Evolutionary conservation across 345 rosid genomes (phyloP).

Genomic region (Lepidium didymum): DNA sequence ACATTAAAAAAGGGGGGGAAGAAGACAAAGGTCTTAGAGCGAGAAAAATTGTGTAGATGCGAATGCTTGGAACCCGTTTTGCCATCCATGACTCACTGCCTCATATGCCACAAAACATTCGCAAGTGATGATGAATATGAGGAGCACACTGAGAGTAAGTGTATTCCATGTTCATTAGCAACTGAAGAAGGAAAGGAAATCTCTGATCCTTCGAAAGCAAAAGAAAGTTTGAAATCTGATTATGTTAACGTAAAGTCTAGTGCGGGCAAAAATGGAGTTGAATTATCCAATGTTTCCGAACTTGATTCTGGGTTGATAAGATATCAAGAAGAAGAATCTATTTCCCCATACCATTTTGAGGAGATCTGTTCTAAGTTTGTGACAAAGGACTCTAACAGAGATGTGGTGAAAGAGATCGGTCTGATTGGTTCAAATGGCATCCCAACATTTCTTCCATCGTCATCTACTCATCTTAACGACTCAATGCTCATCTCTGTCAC

Average conservation of each 20-base stretch:
- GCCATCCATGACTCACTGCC: slow-evolving; percentile 76
- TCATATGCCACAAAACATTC: slow-evolving; percentile 72
- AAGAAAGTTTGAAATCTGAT: slow-evolving; percentile 35
- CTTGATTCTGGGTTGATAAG: slow-evolving; percentile 50
- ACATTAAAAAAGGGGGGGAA: slow-evolving; percentile 43
- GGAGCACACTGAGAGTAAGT: slow-evolving; percentile 54
- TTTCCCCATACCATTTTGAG: slow-evolving; percentile 56
- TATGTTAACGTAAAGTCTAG: slow-evolving; percentile 25
- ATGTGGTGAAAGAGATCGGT: slow-evolving; percentile 77
- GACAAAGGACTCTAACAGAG: slow-evolving; percentile 75
- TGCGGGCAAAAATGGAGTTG: slow-evolving; percentile 27
- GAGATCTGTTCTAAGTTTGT: slow-evolving; percentile 72
- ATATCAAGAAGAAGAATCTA: slow-evolving; percentile 43
- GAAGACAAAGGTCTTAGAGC: slow-evolving; percentile 37
- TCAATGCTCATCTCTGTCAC: slow-evolving; percentile 35
- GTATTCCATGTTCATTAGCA: slow-evolving; percentile 38
- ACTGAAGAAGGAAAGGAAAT: slow-evolving; percentile 41
- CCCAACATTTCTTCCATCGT: slow-evolving; percentile 52
- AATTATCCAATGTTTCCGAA: slow-evolving; percentile 35
- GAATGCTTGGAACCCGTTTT: slow-evolving; percentile 79
- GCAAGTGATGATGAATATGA: slow-evolving; percentile 43
- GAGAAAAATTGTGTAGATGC: slow-evolving; percentile 61
- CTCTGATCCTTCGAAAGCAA: slow-evolving; percentile 37
- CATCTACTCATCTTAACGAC: slow-evolving; percentile 46
- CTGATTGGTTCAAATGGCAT: slow-evolving; percentile 73